A percentile compares a stretch with the other conserved stretches of the same genome.
phyloP scores from a whole-genome alignment of 1,139 yeast species.

The Geotrichum phurueaensis region DNA sequence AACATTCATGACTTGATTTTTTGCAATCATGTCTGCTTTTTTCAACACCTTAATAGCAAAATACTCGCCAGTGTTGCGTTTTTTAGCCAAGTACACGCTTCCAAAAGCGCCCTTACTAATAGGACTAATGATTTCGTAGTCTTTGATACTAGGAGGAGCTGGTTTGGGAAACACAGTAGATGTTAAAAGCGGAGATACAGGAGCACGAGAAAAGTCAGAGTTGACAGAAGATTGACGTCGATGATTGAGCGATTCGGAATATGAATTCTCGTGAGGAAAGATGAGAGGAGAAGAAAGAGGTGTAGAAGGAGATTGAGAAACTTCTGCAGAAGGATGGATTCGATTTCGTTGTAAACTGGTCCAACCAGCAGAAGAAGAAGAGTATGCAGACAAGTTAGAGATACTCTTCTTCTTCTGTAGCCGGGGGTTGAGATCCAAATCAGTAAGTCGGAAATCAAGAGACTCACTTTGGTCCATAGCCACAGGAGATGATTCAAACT shows the following conservation, averaged over 20 bases:
- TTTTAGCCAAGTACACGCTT: conserved; percentile 78
- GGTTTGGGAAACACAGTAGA: conserved; percentile 46
- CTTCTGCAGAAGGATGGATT: conserved; percentile 13
- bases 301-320: conserved; percentile 26
- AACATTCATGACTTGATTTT: conserved; percentile 91
- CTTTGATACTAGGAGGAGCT: conserved; percentile 65
- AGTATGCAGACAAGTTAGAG: conserved; percentile 10
- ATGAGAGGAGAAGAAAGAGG: conserved; percentile 31
- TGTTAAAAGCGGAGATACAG: conserved; percentile 74
- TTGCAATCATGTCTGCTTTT: conserved; percentile 93
- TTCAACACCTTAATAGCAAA: conserved; percentile 93
- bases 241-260: conserved; percentile 21
- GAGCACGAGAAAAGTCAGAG: conserved; percentile 33
- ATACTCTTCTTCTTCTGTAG: conserved; percentile 13
- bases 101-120: conserved; percentile 98
- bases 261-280: conserved; percentile 26
- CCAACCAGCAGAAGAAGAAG: conserved; percentile 13
- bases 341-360: conserved; percentile 17
- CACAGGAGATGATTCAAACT: background rate
- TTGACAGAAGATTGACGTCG: conserved; percentile 28
- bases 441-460: conserved; percentile 21
- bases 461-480: conserved; percentile 5
- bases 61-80: conserved; percentile 85
- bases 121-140: conserved; percentile 86
- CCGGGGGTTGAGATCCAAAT: conserved; percentile 24